phyloP scores from a whole-genome alignment of 139 green algal species.

The Coccomyxa sp. region DNA sequence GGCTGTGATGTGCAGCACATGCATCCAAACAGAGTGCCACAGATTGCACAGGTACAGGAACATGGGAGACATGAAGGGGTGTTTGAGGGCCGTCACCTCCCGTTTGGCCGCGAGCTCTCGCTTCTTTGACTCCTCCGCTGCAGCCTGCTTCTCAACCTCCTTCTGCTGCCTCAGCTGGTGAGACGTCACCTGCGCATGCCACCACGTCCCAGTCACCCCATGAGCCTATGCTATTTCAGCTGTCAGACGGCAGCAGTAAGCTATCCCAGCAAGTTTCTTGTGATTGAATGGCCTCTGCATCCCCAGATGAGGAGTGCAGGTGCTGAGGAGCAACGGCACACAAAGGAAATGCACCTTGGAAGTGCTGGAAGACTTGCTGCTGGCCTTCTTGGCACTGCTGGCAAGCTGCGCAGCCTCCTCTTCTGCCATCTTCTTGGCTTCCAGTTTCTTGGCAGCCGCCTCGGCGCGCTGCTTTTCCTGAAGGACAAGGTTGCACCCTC shows the following conservation, averaged over 20 bases:
- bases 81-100: neutral
- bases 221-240: no score
- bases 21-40: no score
- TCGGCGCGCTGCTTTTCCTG: conserved; percentile 26
- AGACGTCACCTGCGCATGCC: conserved; percentile 18
- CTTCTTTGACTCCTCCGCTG: conserved; percentile 6
- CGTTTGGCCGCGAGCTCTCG: conserved; percentile 3
- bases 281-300: no score
- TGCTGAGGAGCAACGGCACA: no score
- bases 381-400: conserved; percentile 5
- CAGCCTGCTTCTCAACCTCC: conserved; percentile 6
- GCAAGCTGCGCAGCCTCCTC: conserved; percentile 24
- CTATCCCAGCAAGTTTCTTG: no score
- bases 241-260: no score
- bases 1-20: no score
- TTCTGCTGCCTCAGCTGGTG: conserved; percentile 20
- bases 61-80: neutral
- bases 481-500: neutral
- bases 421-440: conserved; percentile 32
- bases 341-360: no score
- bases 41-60: no score
- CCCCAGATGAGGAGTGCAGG: no score
- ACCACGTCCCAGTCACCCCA: neutral
- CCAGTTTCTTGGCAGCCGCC: conserved; percentile 35
- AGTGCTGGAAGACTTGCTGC: conserved; percentile 7